phyloP scores from a whole-genome alignment of 2,329 filamentous ascomycete species.

The Xylariaceae sp. region DNA sequence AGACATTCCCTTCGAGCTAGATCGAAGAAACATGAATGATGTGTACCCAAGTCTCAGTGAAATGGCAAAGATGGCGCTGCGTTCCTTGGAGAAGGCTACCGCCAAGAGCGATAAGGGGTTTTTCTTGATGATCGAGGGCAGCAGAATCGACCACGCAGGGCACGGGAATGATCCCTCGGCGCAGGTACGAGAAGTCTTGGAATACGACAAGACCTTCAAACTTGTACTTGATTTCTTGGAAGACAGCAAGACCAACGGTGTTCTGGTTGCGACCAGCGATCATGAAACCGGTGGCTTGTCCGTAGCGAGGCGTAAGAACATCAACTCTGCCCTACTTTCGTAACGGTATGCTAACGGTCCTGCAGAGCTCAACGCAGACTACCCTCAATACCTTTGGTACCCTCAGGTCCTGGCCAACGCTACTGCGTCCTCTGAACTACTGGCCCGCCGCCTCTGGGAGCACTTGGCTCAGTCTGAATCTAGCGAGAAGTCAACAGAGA shows the following conservation, averaged over 20 bases:
- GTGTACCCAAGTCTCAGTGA: constrained; percentile 85
- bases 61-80: constrained; percentile 81
- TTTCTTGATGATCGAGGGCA: constrained; percentile 98
- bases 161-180: constrained; percentile 80
- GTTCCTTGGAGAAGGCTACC: constrained; percentile 75
- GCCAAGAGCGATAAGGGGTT: constrained; percentile 84
- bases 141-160: constrained; percentile 91
- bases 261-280: constrained; percentile 87
- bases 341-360: constrained; percentile 1
- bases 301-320: constrained; percentile 65
- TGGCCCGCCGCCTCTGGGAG: constrained; percentile 57
- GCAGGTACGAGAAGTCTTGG: constrained; percentile 88
- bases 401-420: constrained; percentile 71
- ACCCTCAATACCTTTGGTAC: constrained; percentile 69
- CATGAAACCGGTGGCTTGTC: constrained; percentile 93
- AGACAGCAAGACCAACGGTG: constrained; percentile 65
- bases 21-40: constrained; percentile 73
- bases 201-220: constrained; percentile 84
- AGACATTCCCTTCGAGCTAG: constrained; percentile 91
- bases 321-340: constrained; percentile 6
- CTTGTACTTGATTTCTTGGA: constrained; percentile 82
- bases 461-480: constrained; percentile 47
- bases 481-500: constrained; percentile 25
- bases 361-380: constrained; percentile 47
- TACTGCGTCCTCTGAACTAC: constrained; percentile 73